phyloP scores from a whole-genome alignment of 176 grass and related monocot species.

The Guadua angustifolia region DNA sequence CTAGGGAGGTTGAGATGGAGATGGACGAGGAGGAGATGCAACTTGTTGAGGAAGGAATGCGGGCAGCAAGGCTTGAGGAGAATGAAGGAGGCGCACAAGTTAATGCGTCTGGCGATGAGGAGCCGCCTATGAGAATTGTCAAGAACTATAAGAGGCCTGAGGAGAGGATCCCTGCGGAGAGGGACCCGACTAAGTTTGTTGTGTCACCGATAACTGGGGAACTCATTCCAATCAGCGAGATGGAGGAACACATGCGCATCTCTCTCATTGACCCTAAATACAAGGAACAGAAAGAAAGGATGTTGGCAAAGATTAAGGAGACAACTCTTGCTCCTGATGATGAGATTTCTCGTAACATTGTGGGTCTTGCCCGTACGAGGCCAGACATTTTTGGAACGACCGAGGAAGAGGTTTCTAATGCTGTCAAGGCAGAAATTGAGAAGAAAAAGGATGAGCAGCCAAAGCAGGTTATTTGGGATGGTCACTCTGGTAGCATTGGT shows the following conservation, averaged over 20 bases:
- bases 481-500: slow-evolving; percentile 94
- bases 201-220: slow-evolving; percentile 96
- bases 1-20: slow-evolving; percentile 77
- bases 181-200: slow-evolving; percentile 86
- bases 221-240: slow-evolving; percentile 93
- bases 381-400: slow-evolving; percentile 99
- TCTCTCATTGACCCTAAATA: slow-evolving; percentile 98
- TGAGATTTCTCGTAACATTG: slow-evolving; percentile 95
- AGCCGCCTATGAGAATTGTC: slow-evolving; percentile 89
- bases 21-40: slow-evolving; percentile 97
- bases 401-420: slow-evolving; percentile 93
- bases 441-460: slow-evolving; percentile 97
- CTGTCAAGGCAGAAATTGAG: slow-evolving; percentile 94
- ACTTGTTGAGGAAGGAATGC: slow-evolving; percentile 95
- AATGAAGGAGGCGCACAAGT: slow-evolving; percentile 48
- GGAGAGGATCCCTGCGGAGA: slow-evolving; percentile 69
- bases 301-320: slow-evolving; percentile 97
- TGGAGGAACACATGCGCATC: slow-evolving; percentile 99
- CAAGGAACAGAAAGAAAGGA: slow-evolving; percentile 98
- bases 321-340: slow-evolving; percentile 90
- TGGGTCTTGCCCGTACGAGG: slow-evolving; percentile 88
- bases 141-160: slow-evolving; percentile 97
- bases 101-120: slow-evolving; percentile 61
- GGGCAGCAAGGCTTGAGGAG: slow-evolving; percentile 64
- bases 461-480: slow-evolving; percentile 98